Conservation (phyloP, 1,284 basidiomycete species). For the Mrakiaceae sp. region DNA sequence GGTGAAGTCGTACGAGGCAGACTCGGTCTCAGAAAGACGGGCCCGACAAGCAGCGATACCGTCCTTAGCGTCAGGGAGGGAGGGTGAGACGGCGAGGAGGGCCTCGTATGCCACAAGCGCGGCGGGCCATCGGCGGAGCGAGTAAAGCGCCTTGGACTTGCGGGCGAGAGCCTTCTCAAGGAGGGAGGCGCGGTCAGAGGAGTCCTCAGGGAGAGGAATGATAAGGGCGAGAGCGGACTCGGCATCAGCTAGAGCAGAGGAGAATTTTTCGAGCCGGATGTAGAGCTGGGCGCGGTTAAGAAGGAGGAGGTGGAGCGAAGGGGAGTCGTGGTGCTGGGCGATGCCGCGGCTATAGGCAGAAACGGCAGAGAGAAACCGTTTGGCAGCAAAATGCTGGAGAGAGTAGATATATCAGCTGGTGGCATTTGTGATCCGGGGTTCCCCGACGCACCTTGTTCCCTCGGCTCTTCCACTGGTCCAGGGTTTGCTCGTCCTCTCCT, state of each 20-base stretch:
- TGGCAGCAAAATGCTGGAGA: background rate
- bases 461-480: conserved; percentile 7
- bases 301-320: background rate
- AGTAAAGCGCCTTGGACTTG: conserved; percentile 6
- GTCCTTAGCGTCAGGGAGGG: background rate
- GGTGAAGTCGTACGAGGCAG: background rate
- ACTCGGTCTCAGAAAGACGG: conserved; percentile 4
- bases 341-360: conserved; percentile 1
- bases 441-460: conserved; percentile 8
- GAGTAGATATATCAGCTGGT: background rate
- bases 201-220: background rate
- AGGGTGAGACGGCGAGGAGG: background rate
- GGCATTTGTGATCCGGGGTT: background rate
- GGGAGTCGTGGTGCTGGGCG: background rate
- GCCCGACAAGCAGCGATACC: conserved; percentile 2
- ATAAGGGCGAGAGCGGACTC: background rate
- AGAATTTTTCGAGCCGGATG: conserved; percentile 7
- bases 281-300: conserved; percentile 4
- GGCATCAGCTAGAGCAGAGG: conserved; percentile 10
- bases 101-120: conserved; percentile 2
- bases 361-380: conserved; percentile 1
- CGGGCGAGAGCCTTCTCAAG: background rate
- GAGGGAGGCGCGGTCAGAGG: background rate
- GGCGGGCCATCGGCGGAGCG: conserved; percentile 9
- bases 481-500: background rate